Base-by-base conservation (phyloP, 257 asterid species). In the Linderniella brevidens region DNA sequence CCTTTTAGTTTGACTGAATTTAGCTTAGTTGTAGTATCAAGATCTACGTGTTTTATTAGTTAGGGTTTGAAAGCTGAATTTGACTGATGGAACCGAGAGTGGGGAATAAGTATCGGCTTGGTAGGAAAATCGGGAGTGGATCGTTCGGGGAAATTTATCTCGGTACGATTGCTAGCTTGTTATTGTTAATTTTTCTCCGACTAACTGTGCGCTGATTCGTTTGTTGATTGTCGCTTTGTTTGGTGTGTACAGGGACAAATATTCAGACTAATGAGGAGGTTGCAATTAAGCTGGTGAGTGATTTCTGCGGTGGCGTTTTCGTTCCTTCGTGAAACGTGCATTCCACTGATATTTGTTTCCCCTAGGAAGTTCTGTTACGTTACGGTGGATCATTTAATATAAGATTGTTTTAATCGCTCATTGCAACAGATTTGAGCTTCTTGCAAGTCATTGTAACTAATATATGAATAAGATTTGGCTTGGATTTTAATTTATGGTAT, bases 121-220 rank as follows among this genome's bases (percentile, higher is more conserved):
- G 87, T 48, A 79, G 87, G 57, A 77, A 74, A 69, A 71, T 77
- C 43, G 87, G 87, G 35, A 77, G 82, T 49, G 87, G 87, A 52
- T 74, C 87, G 44, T 77, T 77, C 54, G 87, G 87, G 42, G 87
- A 77, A 69, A 77, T 77, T 55, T 64, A 71, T 60, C 82, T 68
- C 8, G 87, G 87, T 77, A 58, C 37, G 12, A 25, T 6, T 49
- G 1, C 19, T 52, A 8, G 8, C 9, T 40, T 13, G 17, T 16
- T 1, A 8, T 17, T 12, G n/a, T 18, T 11, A 17, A 8, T 19
- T 46, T 18, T 51, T 58, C 32, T 25, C 3, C 32, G 32, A 25
- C 4, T 25, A 25, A 25, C 6, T 25, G 32, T 25, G 10, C n/a
- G n/a, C 20, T 45, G 49, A 13, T 10, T 17, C 19, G 49, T 9